Base-by-base conservation (phyloP, 2,329 filamentous ascomycete genomes). In the Diaporthe longicolla region DNA sequence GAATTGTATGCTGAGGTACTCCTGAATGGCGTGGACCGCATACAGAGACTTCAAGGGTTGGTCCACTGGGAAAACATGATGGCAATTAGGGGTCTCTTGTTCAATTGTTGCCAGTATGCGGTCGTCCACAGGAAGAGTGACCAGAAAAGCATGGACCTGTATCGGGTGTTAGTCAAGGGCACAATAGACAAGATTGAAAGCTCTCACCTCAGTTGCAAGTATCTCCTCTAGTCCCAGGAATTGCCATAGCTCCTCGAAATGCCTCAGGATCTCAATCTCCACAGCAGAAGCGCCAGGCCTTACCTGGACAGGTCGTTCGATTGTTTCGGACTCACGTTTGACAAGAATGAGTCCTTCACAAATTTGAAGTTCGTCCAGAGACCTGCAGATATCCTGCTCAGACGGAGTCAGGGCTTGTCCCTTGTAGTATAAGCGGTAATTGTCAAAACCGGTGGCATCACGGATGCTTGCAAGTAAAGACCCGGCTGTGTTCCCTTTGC, bases 171-270 rank as follows among this genome's bases (percentile, higher is more conserved):
- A 81, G 80, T 71, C 72, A 15, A 13, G 11, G 63, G 21, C 1
- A 52, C 5, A 4, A 5, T 4, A 3, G 61, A 10, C 10, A 57
- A 48, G 43, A 48, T 54, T 13, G 69, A 59, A 1, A 3, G 8
- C 29, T 74, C 83, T 77, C 85, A 93, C 92, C 85, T 94, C 91
- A 79, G 89, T 86, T 9, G 93, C 91, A 55, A 95, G 84, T 66
- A 85, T 87, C 74, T 95, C 92, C 58, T 94, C 89, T 84, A 95
- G 89, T 76, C 91, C 91, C 71, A 98, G 87, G 79, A 96, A 93
- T 57, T 91, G 89, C 88, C 97, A 98, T 32, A 99, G 84, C 75
- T 96, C 92, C 71, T 94, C 89, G 79, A 98, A 97, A 81, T 97
- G 94, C 73, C 91, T 89, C 77, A 97, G 85, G 29, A 98, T 92